Evolutionary conservation across 2,329 filamentous ascomycete genomes (phyloP).

Genomic region (Colletotrichum higginsianum): DNA sequence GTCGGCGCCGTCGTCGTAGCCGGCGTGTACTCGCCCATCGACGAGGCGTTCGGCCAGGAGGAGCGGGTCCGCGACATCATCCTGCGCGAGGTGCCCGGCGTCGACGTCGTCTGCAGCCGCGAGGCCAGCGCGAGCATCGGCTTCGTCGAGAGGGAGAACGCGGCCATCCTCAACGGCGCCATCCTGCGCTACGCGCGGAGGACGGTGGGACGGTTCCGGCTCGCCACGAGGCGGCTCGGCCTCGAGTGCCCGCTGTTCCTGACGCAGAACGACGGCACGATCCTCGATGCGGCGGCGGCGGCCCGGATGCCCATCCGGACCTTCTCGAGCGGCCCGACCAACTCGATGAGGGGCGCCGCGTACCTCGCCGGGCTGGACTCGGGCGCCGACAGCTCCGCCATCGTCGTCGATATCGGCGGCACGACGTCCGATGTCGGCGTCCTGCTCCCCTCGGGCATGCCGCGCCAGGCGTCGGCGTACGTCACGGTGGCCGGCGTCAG

Average conservation of each 20-base stretch:
- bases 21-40: conserved; percentile 69
- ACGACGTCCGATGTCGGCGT: conserved; percentile 68
- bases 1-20: conserved; percentile 63
- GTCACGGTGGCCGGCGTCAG: conserved; percentile 74
- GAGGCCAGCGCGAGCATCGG: conserved; percentile 66
- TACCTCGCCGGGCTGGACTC: conserved; percentile 61
- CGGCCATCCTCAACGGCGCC: conserved; percentile 74
- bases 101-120: conserved; percentile 65
- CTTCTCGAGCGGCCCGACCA: conserved; percentile 65
- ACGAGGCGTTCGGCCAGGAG: conserved; percentile 61
- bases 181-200: conserved; percentile 59
- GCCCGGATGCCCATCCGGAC: conserved; percentile 68
- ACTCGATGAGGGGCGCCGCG: conserved; percentile 65
- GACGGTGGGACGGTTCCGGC: conserved; percentile 70
- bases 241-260: conserved; percentile 71
- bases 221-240: conserved; percentile 64
- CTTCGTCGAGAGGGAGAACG: conserved; percentile 76
- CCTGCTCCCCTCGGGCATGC: conserved; percentile 71
- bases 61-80: conserved; percentile 62
- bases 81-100: conserved; percentile 54
- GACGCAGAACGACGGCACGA: conserved; percentile 75
- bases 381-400: conserved; percentile 37
- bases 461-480: conserved; percentile 73
- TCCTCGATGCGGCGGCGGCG: conserved; percentile 68
- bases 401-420: conserved; percentile 69